Base-by-base conservation (phyloP, 495 filamentous ascomycete species). In the Rostrohypoxylon terebratum region DNA sequence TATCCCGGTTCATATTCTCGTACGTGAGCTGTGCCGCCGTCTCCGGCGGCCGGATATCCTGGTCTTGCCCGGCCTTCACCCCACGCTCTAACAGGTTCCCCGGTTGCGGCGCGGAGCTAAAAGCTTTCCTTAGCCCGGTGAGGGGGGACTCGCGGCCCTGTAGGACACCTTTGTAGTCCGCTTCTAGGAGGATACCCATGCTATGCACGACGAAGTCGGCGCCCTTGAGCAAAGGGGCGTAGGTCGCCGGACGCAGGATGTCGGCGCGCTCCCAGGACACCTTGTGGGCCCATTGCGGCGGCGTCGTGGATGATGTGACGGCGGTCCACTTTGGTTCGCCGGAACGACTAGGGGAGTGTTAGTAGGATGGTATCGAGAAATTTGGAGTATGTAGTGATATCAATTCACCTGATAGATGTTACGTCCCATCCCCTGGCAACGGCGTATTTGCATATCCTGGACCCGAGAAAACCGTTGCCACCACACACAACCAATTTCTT, bases 1-100 rank as follows among this genome's bases (percentile, higher is more conserved):
- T 83, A 71, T 99, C 96, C 66, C 96, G 88, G 83, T 99, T 99
- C 93, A 99, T 98, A 69, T 94, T 87, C 86, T 99, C 96, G 83
- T 99, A 99, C 38, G 94, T 98, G 75, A 97, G 80, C 81, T 97
- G 92, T 18, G 89, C 88, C 75, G 89, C 86, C 34, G 81, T 81
- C 76, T 92, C 90, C 60, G 89, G 84, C n/a, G 89, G 84, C 73
- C 86, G 80, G 57, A 93, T 79, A 34, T 86, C 83, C 55, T 90
- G 87, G 4, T 85, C 28, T 1, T 16, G 89, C 38, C 83, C 83
- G 33, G 81, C 70, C 11, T 38, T 36, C 4, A 69, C 65, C 5
- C 58, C 58, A 51, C 81, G 76, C 63, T 82, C 81, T 9, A 94
- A 82, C 10, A 90, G 92, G 80, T 96, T 93, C 4, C 89, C 90